Base-by-base conservation (phyloP, 306 rosid genomes). In the Nissolia schottii region DNA sequence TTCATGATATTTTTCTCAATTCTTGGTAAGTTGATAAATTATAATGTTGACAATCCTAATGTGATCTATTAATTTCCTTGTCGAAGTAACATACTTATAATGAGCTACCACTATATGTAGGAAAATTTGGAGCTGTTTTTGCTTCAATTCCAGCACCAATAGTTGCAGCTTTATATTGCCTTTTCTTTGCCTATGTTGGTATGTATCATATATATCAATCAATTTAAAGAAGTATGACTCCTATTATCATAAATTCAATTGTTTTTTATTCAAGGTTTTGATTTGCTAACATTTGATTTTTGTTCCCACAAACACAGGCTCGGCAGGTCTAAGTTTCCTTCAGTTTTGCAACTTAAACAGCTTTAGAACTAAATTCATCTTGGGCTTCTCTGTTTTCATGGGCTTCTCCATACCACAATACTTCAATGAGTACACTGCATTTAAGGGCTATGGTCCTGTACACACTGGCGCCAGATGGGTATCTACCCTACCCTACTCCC, bases 151-250 rank as follows among this genome's bases (percentile, higher is more conserved):
- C 98, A 23, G 89, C 90, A 18, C 92, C 98, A 14, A 93, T 93
- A 65, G 62, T 93, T 62, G 97, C 90, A 68, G 97, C 97, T 41
- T 81, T 89, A 49, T 93, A 90, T 51, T 93, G 98, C 81, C 84
- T 93, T 74, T 90, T 93, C 96, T 93, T 93, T 71, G 98, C 98
- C 77, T 93, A 90, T 50, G 97, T 90, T 51, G 98, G 98, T 93
- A 84, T 12, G 98, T 77, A 18, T 69, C 14, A 29, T n/a, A n/a
- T n/a, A n/a, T n/a, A n/a, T n/a, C n/a, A n/a, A n/a, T 65, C 43
- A 78, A 78, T 64, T 25, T 18, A 20, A 68, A 62, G 64, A 74
- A 67, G 13, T 22, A 23, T n/a, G 1, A n/a, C 2, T 34, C 48
- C 61, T 54, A 16, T 46, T 9, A 9, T 38, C 6, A 27, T 15